phyloP scores from a whole-genome alignment of 768 basidiomycete species.

The Pseudohyphozyma bogoriensis region DNA sequence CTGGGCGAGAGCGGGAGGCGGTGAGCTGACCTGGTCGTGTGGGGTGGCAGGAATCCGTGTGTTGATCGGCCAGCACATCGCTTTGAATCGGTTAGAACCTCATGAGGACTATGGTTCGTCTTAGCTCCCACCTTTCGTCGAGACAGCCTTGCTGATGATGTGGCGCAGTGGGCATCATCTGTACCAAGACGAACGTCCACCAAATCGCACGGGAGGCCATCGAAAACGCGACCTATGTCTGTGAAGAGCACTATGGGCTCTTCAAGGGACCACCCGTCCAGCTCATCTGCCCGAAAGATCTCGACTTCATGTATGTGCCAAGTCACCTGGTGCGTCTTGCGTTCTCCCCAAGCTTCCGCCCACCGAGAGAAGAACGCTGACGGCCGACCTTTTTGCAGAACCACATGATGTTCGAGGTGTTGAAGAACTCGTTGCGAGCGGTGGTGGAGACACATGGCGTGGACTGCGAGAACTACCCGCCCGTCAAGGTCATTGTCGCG shows the following conservation, averaged over 20 bases:
- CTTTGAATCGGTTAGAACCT: conserved; percentile 71
- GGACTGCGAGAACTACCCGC: conserved; percentile 71
- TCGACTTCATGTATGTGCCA: conserved; percentile 89
- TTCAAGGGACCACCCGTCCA: conserved; percentile 94
- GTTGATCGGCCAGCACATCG: conserved; percentile 71
- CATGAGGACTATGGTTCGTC: conserved; percentile 43
- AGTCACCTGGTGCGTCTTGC: conserved; percentile 56
- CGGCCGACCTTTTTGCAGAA: conserved; percentile 19
- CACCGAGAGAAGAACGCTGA: not conserved
- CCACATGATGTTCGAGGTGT: conserved; percentile 91
- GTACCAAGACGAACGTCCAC: conserved; percentile 88
- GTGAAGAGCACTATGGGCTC: conserved; percentile 88
- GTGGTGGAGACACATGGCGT: conserved; percentile 86
- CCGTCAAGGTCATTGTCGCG: conserved; percentile 88
- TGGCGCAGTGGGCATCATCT: conserved; percentile 95
- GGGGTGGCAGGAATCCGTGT: conserved; percentile 57
- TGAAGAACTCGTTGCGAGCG: conserved; percentile 95
- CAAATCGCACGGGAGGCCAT: conserved; percentile 98
- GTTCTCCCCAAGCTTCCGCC: not conserved
- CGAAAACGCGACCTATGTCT: conserved; percentile 75
- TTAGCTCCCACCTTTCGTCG: conserved; percentile 28
- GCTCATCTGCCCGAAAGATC: conserved; percentile 77
- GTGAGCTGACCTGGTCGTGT: conserved; percentile 1
- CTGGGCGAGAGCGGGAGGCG: not conserved
- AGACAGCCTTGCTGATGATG: not conserved